Evolutionary conservation across 2,329 filamentous ascomycete genomes (phyloP).

Genomic region (Annulohypoxylon truncatum): DNA sequence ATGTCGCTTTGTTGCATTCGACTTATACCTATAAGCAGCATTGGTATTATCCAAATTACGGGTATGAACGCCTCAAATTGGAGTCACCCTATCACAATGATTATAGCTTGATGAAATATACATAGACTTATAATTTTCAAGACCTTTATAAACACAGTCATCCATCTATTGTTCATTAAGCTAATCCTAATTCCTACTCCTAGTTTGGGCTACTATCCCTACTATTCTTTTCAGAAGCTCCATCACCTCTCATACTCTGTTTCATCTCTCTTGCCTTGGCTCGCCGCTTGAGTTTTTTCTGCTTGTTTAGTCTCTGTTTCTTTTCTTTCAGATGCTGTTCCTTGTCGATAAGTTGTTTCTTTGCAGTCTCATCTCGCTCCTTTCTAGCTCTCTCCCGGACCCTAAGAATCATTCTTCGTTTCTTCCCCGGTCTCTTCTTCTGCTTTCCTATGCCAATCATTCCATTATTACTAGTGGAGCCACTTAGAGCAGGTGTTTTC

Average conservation of each 20-base stretch:
- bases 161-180: neutral
- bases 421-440: constrained; percentile 67
- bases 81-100: too few relatives aligned
- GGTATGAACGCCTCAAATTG: too few relatives aligned
- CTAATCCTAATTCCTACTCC: constrained; percentile 1
- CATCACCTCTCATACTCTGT: constrained; percentile 46
- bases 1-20: neutral
- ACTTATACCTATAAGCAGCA: neutral
- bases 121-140: neutral
- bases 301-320: constrained; percentile 70
- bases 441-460: constrained; percentile 42
- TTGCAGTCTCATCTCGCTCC: constrained; percentile 55
- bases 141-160: neutral
- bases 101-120: neutral
- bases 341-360: constrained; percentile 59
- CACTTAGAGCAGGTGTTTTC: neutral
- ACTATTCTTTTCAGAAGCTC: constrained; percentile 33
- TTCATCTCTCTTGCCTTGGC: constrained; percentile 69
- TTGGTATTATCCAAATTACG: too few relatives aligned
- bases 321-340: constrained; percentile 69
- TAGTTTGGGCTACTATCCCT: constrained; percentile 13
- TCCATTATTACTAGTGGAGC: constrained; percentile 4
- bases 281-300: constrained; percentile 69
- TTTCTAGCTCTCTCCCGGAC: constrained; percentile 57
- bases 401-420: constrained; percentile 64